Base-by-base conservation (phyloP, 192 early-diverging fungal species). In the Chytriomyces sp. region DNA sequence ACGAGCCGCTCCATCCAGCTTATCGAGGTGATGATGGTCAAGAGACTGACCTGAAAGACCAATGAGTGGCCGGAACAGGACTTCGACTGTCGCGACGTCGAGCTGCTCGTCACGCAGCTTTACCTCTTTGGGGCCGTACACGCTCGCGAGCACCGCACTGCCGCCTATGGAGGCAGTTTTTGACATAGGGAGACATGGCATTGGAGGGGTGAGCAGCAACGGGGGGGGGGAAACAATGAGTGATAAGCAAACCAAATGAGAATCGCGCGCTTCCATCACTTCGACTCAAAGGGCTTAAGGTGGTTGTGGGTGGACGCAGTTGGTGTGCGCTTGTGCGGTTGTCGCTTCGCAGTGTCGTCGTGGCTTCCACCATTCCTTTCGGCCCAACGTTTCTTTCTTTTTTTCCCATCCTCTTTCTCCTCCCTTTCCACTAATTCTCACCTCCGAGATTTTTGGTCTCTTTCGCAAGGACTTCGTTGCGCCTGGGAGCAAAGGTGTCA, bases 91-190 rank as follows among this genome's bases (percentile, higher is more conserved):
- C 0, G 96, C 93, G 60, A 88, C 90, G 73, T 99, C 94, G 17
- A 98, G 74, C 68, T 92, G 89, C 77, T 96, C 95, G 64, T 98
- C 95, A 17, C 90, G 88, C 6, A 94, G 53, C 64, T 85, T 88
- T 31, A 93, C 93, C 64, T 95, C 93, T 22, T 89, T 84, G 3
- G 97, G 97, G 1, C 97, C 97, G 65, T 89, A 89, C 12, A 99
- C 88, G 14, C 91, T 89, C 49, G 86, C 88, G 32, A 96, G 53
- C 2, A 95, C 91, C 3, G 89, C 82, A 5, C 90, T 90, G 57
- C 83, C 77, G 38, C 88, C 91, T 93, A 72, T n/a, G n/a, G n/a
- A n/a, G n/a, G n/a, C n/a, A n/a, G n/a, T n/a, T n/a, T 14, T 52
- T 57, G 19, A 5, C 17, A 32, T 55, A 5, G 5, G 17, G 44